Percentiles rank a stretch among this genome's conserved stretches.
Conservation (phyloP, 306 rosid genomes). For the Casuarina equisetifolia region DNA sequence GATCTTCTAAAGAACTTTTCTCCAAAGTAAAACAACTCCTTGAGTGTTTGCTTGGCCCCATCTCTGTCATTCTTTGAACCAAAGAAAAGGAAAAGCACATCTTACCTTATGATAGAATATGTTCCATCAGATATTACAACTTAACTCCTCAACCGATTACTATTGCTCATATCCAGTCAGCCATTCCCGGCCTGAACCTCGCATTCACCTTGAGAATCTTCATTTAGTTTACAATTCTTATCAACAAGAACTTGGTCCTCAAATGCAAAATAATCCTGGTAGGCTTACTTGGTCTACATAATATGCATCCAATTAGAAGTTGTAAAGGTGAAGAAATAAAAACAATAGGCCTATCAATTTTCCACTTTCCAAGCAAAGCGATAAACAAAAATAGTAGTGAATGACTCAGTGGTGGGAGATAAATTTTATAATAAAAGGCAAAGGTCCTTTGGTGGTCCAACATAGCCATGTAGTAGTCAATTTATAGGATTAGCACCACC, state of each 20-base stretch:
- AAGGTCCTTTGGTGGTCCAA: no score
- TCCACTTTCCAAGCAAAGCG: no score
- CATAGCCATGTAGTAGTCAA: no score
- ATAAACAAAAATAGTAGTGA: no score
- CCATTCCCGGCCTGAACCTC: neutral
- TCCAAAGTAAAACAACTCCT: neutral
- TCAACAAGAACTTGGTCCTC: neutral
- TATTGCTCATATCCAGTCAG: neutral
- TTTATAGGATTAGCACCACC: no score
- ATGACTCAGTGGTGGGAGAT: no score
- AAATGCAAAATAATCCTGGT: no score
- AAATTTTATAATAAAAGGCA: no score
- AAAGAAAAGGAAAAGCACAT: neutral
- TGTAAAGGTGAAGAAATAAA: no score
- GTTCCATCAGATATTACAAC: neutral
- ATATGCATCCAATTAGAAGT: no score
- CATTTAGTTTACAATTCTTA: neutral
- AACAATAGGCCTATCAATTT: no score
- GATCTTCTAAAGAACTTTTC: neutral
- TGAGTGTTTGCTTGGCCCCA: slow-evolving; percentile 1
- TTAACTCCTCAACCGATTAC: neutral
- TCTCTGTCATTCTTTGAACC: neutral
- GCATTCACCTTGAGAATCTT: neutral
- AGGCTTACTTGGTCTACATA: no score
- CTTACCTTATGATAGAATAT: neutral